Evolutionary conservation across 2,329 filamentous ascomycete species (phyloP).

Genomic region (Leptographium procerum): DNA sequence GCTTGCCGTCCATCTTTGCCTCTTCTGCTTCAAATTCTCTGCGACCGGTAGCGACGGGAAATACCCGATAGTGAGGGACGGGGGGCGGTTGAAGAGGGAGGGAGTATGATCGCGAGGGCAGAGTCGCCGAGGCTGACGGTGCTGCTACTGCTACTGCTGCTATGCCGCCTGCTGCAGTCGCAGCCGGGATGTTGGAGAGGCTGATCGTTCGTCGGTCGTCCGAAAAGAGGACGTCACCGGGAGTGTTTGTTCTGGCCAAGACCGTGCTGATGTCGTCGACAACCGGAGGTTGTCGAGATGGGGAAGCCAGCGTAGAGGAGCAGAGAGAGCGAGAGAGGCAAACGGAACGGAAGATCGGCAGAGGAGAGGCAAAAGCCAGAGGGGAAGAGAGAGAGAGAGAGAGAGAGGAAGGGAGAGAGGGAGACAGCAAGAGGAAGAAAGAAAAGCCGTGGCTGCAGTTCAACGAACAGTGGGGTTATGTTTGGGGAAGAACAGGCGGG

Average conservation of each 20-base stretch:
- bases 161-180: background rate
- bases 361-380: no score
- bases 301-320: slow-evolving; percentile 13
- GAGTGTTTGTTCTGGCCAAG: slow-evolving; percentile 20
- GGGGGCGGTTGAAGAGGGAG: slow-evolving; percentile 19
- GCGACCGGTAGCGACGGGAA: slow-evolving; percentile 7
- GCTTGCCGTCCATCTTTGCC: slow-evolving; percentile 70
- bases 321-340: background rate
- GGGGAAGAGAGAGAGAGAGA: background rate
- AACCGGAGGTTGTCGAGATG: slow-evolving; percentile 9
- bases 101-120: slow-evolving; percentile 9
- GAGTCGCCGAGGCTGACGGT: background rate
- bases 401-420: background rate
- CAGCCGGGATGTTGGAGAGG: slow-evolving; percentile 1
- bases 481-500: background rate
- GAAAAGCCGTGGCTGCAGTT: background rate
- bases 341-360: background rate
- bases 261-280: slow-evolving; percentile 6
- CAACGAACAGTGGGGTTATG: no score
- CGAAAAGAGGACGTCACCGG: slow-evolving; percentile 29
- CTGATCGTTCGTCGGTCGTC: slow-evolving; percentile 18
- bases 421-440: background rate
- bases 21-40: slow-evolving; percentile 7
- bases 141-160: background rate
- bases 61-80: slow-evolving; percentile 18